phyloP scores from a whole-genome alignment of 1,284 basidiomycete genomes.

The Cryptococcus neoformans region DNA sequence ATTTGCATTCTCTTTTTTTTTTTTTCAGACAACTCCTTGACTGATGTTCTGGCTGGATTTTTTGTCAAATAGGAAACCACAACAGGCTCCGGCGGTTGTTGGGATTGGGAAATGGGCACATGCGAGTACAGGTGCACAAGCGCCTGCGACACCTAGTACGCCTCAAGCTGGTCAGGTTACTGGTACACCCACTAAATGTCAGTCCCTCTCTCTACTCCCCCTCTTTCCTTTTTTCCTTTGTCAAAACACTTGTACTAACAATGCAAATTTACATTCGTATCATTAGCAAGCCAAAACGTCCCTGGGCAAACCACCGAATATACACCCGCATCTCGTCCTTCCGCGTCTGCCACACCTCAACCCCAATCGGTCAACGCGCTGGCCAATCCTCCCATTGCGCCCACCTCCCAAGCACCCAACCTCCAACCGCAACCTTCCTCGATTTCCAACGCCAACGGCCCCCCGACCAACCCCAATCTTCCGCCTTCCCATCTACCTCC shows the following conservation, averaged over 20 bases:
- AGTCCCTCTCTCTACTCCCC: too few relatives aligned
- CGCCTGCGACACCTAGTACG: constrained; percentile 20
- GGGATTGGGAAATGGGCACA: constrained; percentile 49
- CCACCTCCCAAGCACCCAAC: constrained; percentile 2
- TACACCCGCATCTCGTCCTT: constrained; percentile 69
- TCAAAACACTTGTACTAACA: too few relatives aligned
- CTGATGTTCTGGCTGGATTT: not conserved
- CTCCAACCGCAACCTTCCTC: constrained; percentile 5
- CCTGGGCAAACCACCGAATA: constrained; percentile 78
- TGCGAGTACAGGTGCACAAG: constrained; percentile 31
- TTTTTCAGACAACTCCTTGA: not conserved
- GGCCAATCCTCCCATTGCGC: constrained; percentile 12
- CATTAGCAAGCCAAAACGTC: too few relatives aligned
- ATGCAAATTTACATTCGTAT: too few relatives aligned
- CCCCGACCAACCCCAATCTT: constrained; percentile 12
- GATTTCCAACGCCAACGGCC: not conserved
- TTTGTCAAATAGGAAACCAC: constrained; percentile 33
- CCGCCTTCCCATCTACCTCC: constrained; percentile 40
- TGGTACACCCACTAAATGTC: not conserved
- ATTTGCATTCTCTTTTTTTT: not conserved
- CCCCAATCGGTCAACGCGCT: constrained; percentile 5
- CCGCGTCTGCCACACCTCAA: constrained; percentile 28
- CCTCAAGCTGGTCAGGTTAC: constrained; percentile 1
- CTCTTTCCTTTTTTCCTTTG: too few relatives aligned
- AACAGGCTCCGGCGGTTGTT: constrained; percentile 35